phyloP scores from a whole-genome alignment of 2,329 filamentous ascomycete species.

The Paracoccidioides brasiliensis region DNA sequence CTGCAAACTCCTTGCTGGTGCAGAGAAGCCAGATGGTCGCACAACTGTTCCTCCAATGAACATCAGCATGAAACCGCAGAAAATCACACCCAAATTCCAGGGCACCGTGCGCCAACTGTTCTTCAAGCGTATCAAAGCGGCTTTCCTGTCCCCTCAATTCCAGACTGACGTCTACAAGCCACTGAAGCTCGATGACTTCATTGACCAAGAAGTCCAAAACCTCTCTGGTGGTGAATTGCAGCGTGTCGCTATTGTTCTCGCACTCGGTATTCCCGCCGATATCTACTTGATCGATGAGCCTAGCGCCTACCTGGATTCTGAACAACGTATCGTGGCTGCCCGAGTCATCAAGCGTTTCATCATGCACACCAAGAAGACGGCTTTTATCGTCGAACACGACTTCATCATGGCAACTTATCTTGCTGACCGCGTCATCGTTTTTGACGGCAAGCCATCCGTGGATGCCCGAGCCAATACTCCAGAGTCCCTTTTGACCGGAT shows the following conservation, averaged over 20 bases:
- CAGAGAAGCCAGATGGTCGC: slow-evolving; percentile 74
- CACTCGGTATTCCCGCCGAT: slow-evolving; percentile 89
- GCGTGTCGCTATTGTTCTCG: slow-evolving; percentile 92
- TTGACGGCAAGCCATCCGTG: slow-evolving; percentile 85
- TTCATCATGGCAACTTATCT: slow-evolving; percentile 88
- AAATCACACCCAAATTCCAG: slow-evolving; percentile 95
- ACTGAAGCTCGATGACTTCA: slow-evolving; percentile 97
- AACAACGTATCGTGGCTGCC: slow-evolving; percentile 95
- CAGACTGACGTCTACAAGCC: slow-evolving; percentile 99
- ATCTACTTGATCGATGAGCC: slow-evolving; percentile 99
- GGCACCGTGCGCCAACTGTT: slow-evolving; percentile 95
- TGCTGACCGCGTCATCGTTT: slow-evolving; percentile 94
- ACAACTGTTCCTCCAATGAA: slow-evolving; percentile 79
- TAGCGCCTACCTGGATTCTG: slow-evolving; percentile 92
- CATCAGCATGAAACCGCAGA: slow-evolving; percentile 99
- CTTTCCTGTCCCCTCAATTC: slow-evolving; percentile 94
- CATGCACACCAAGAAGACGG: slow-evolving; percentile 99
- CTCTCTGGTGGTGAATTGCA: slow-evolving; percentile 98
- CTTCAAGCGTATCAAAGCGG: slow-evolving; percentile 98
- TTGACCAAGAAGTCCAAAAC: slow-evolving; percentile 98
- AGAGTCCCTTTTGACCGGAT: slow-evolving; percentile 85
- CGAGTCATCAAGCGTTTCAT: slow-evolving; percentile 99
- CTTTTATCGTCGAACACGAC: slow-evolving; percentile 98
- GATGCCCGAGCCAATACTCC: slow-evolving; percentile 78
- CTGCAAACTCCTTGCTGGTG: slow-evolving; percentile 88